A percentile compares a stretch with the other conserved stretches of the same genome.
Conservation (phyloP, 2,329 filamentous ascomycete species). For the Rhynchosporium secalis region DNA sequence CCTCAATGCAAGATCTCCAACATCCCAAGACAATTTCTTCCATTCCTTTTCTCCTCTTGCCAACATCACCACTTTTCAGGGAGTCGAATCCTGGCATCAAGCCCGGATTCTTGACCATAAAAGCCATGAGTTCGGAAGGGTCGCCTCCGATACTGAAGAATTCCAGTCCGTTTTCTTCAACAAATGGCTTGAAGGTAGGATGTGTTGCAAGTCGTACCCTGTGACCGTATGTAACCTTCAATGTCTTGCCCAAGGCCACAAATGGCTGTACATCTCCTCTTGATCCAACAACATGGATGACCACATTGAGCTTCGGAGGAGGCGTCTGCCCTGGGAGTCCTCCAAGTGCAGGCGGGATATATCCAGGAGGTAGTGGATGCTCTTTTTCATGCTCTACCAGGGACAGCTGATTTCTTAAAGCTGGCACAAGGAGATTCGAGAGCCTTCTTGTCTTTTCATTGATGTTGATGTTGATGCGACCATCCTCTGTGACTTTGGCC, state of each 20-base stretch:
- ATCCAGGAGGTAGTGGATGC: constrained; percentile 60
- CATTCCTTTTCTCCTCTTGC: constrained; percentile 71
- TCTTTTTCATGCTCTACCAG: constrained; percentile 48
- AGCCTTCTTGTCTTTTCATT: constrained; percentile 67
- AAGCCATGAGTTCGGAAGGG: constrained; percentile 76
- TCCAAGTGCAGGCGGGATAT: constrained; percentile 72
- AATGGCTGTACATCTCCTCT: constrained; percentile 77
- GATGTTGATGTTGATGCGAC: constrained; percentile 78
- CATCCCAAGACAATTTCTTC: constrained; percentile 79
- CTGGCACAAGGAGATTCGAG: constrained; percentile 66
- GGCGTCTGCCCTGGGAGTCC: constrained; percentile 60
- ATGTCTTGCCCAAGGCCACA: constrained; percentile 64
- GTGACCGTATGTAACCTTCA: constrained; percentile 67
- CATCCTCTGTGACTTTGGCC: constrained; percentile 66
- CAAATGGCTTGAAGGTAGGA: constrained; percentile 64
- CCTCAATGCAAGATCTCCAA: constrained; percentile 83
- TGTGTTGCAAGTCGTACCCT: constrained; percentile 75
- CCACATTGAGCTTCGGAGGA: constrained; percentile 64
- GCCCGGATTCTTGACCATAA: constrained; percentile 88
- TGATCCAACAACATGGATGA: constrained; percentile 74
- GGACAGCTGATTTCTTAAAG: constrained; percentile 55
- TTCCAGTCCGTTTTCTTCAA: constrained; percentile 69
- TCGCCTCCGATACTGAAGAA: constrained; percentile 79
- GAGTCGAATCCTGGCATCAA: constrained; percentile 81
- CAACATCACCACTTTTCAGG: constrained; percentile 74